Conservation (phyloP, 768 basidiomycete genomes). For the Mrakia frigida region DNA sequence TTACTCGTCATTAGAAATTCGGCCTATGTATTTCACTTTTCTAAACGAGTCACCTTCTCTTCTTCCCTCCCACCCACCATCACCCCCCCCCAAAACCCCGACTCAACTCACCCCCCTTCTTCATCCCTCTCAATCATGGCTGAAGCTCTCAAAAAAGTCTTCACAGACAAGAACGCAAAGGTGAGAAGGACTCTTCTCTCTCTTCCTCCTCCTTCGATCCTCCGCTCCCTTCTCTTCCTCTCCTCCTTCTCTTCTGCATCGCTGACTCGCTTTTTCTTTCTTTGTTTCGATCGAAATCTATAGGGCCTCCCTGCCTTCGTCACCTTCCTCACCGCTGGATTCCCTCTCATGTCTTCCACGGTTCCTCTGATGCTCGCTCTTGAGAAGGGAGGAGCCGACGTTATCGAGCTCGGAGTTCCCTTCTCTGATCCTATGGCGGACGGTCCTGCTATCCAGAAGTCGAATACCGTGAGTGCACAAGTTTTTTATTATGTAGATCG, state of each 20-base stretch:
- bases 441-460: constrained; percentile 85
- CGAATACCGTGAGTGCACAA: constrained; percentile 70
- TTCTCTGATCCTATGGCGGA: constrained; percentile 97
- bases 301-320: constrained; percentile 39
- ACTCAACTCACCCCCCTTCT: not conserved
- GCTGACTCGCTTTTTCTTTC: not conserved
- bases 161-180: constrained; percentile 59
- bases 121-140: constrained; percentile 49
- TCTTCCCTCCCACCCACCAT: too few species aligned
- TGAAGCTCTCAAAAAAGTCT: constrained; percentile 64
- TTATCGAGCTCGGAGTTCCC: constrained; percentile 91
- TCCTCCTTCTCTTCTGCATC: constrained; percentile 30
- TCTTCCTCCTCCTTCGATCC: constrained; percentile 52
- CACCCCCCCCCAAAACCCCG: not conserved
- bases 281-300: not conserved
- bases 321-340: constrained; percentile 93
- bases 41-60: not conserved
- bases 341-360: constrained; percentile 70
- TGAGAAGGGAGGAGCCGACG: constrained; percentile 86
- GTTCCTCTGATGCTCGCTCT: constrained; percentile 84
- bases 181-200: constrained; percentile 54
- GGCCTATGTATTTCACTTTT: too few species aligned
- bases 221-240: constrained; percentile 24
- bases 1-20: too few species aligned
- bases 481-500: not conserved